Percentiles rank a stretch among this genome's conserved stretches.
Evolutionary conservation across 331 rosid species (phyloP).

Genomic region (Pyracantha coccinea): DNA sequence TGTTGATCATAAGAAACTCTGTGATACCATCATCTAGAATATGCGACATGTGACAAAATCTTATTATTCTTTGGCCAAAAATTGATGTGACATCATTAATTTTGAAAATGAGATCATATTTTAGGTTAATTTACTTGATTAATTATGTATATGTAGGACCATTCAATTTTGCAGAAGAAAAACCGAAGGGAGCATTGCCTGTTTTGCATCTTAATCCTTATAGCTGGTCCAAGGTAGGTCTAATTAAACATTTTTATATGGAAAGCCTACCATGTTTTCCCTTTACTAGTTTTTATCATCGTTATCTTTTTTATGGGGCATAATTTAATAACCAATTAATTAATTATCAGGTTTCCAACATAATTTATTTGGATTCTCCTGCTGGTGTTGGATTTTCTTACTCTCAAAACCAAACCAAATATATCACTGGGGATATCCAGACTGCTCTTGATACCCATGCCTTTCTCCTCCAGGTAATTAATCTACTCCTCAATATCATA

Average conservation of each 20-base stretch:
- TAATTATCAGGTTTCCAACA: slow-evolving; percentile 35
- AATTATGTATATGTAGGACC: slow-evolving; percentile 29
- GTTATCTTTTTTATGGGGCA: neutral
- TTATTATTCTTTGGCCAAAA: too few relatives aligned
- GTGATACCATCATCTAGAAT: too few relatives aligned
- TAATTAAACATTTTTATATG: neutral
- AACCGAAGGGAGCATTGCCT: slow-evolving; percentile 31
- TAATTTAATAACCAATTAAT: neutral
- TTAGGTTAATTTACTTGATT: neutral
- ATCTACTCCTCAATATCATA: too few relatives aligned
- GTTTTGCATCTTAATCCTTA: slow-evolving; percentile 38
- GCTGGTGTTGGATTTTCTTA: slow-evolving; percentile 49
- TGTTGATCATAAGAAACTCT: neutral
- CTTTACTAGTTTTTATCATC: neutral
- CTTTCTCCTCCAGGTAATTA: slow-evolving; percentile 31
- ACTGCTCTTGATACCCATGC: slow-evolving; percentile 40
- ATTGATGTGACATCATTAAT: too few relatives aligned
- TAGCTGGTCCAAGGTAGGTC: slow-evolving; percentile 48
- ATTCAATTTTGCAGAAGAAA: slow-evolving; percentile 38
- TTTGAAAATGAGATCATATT: too few relatives aligned
- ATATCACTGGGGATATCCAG: slow-evolving; percentile 36
- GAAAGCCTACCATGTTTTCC: neutral
- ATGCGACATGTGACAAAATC: too few relatives aligned
- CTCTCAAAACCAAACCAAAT: slow-evolving; percentile 15
- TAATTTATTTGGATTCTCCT: slow-evolving; percentile 50